Base-by-base conservation (phyloP, 306 rosid species). In the Ochetophila trinervis region DNA sequence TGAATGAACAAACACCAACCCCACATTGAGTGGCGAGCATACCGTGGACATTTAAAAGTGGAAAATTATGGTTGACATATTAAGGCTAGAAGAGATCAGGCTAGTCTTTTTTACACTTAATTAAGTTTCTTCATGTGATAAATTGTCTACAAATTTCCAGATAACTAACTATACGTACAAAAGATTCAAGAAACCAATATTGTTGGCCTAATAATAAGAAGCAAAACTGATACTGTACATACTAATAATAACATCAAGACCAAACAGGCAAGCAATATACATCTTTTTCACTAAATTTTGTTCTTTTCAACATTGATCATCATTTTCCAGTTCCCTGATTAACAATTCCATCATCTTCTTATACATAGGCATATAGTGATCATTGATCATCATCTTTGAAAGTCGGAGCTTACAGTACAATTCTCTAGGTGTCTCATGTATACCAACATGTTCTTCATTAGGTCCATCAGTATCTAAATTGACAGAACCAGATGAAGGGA, bases 291-390 rank as follows among this genome's bases (percentile, higher is more conserved):
- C 74, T 52, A 56, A 54, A 32, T 58, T 47, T n/a, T 13, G 36
- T 56, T 58, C 48, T 34, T 59, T 78, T 63, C 76, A 20, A 58
- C 53, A 73, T 42, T 69, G 69, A 62, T 56, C 74, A 21, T 81
- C 87, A 52, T 62, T 87, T 79, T 87, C 90, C 70, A 93, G 86
- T 79, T 83, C 88, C 73, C 74, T 76, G 73, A 89, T 89, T 68
- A 93, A 68, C 66, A 77, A 73, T 79, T 93, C 98, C 83, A 93
- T 86, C 98, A 86, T 93, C 84, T 86, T 93, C 87, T 86, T 93
- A 76, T 93, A 89, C 97, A 89, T 87, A 13, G 98, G 98, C 98
- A 93, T 93, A 76, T 84, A 93, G 75, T 93, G 98, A 68, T 93
- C 98, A 48, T 93, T 89, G 55, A 93, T 84, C 98, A 93, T 93